Conservation (phyloP, 2,329 filamentous ascomycete species). For the Fusarium secorum region DNA sequence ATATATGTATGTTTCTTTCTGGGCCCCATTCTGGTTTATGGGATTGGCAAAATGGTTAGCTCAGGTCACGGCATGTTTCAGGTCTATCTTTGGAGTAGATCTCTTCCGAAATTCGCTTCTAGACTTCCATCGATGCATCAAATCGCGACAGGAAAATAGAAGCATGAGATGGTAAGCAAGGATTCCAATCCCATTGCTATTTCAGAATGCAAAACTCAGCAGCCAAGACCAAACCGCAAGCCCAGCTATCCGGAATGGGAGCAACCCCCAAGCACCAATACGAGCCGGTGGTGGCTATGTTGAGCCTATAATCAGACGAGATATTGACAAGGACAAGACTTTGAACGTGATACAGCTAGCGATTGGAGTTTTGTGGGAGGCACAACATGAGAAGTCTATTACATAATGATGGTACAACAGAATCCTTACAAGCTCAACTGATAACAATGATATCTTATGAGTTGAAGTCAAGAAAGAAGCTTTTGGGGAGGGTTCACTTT, state of each 20-base stretch:
- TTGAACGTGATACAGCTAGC: neutral
- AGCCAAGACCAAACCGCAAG: neutral
- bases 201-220: conserved; percentile 3
- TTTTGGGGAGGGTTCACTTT: neutral
- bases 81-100: conserved; percentile 1
- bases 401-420: neutral
- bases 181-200: conserved; percentile 15
- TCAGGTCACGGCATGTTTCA: neutral
- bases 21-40: neutral
- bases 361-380: neutral
- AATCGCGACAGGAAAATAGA: conserved; percentile 10
- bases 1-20: neutral
- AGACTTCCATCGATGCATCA: neutral
- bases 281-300: conserved; percentile 39
- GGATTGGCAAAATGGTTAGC: neutral
- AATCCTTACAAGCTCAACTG: neutral
- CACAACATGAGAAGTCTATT: neutral
- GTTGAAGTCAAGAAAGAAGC: neutral
- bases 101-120: neutral
- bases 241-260: neutral
- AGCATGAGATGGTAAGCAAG: conserved; percentile 14
- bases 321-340: conserved; percentile 20
- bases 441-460: neutral
- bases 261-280: conserved; percentile 26
- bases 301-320: conserved; percentile 4